phyloP scores from a whole-genome alignment of 2,329 filamentous ascomycete genomes.

The Claviceps pusilla region DNA sequence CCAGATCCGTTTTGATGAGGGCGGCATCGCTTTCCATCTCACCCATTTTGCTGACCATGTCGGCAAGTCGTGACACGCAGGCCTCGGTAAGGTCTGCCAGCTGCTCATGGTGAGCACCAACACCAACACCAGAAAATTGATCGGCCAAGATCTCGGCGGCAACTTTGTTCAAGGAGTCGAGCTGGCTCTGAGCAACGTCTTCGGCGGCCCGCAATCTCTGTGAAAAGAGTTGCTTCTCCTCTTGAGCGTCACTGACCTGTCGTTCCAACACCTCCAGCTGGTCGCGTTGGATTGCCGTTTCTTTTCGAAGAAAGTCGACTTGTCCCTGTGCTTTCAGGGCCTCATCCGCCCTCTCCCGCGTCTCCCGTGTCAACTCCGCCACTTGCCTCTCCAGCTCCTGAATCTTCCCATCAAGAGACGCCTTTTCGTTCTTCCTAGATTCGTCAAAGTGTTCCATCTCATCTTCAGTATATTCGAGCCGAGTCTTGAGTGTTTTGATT shows the following conservation, averaged over 20 bases:
- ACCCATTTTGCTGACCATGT: slow-evolving; percentile 43
- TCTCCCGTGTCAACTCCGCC: slow-evolving; percentile 43
- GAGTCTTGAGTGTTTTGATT: slow-evolving; percentile 58
- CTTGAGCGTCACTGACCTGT: slow-evolving; percentile 39
- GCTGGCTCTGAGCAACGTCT: slow-evolving; percentile 35
- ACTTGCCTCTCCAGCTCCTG: slow-evolving; percentile 57
- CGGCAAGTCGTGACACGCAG: slow-evolving; percentile 41
- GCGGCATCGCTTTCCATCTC: slow-evolving; percentile 44
- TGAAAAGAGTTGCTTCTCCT: slow-evolving; percentile 36
- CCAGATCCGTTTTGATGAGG: slow-evolving; percentile 48
- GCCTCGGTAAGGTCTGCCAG: slow-evolving; percentile 42
- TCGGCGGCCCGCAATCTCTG: slow-evolving; percentile 36
- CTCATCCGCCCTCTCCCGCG: slow-evolving; percentile 30
- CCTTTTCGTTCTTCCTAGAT: slow-evolving; percentile 69
- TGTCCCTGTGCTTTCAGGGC: slow-evolving; percentile 44
- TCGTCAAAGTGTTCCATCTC: slow-evolving; percentile 76
- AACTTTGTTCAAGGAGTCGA: slow-evolving; percentile 41
- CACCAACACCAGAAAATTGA: slow-evolving; percentile 14
- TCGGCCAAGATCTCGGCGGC: slow-evolving; percentile 42
- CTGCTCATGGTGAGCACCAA: slow-evolving; percentile 38
- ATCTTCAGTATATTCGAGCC: slow-evolving; percentile 79
- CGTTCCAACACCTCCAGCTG: slow-evolving; percentile 42
- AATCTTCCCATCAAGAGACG: slow-evolving; percentile 52
- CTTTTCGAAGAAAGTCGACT: slow-evolving; percentile 46
- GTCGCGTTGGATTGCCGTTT: slow-evolving; percentile 44